Evolutionary conservation across 2,329 filamentous ascomycete genomes (phyloP).

Genomic region (Diaporthe sp.): DNA sequence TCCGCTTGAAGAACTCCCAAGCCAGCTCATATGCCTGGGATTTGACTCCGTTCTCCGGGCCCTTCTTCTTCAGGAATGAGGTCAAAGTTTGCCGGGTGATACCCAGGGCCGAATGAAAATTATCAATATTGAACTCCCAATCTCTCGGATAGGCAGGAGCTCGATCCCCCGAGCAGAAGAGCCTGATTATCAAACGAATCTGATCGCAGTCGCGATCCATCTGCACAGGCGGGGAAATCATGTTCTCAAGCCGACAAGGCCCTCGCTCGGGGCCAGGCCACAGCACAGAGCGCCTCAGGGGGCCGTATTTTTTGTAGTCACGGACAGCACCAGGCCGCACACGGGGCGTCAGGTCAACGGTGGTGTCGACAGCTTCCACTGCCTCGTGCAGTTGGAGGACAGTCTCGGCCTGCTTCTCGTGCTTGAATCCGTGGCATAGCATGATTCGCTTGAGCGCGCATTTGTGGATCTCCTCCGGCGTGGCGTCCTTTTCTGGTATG

Average conservation of each 20-base stretch:
- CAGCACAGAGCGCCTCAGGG: not conserved
- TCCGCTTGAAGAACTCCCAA: conserved; percentile 32
- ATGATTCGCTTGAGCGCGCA: not conserved
- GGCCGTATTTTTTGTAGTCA: not conserved
- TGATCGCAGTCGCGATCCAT: conserved; percentile 26
- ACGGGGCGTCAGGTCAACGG: conserved; percentile 1
- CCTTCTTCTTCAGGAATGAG: conserved; percentile 2
- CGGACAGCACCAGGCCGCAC: not conserved
- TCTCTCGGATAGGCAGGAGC: too few relatives aligned
- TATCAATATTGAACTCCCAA: not conserved
- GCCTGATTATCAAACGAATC: conserved; percentile 18
- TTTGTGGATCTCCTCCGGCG: not conserved
- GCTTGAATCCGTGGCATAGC: not conserved
- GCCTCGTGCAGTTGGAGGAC: not conserved
- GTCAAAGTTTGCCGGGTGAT: not conserved
- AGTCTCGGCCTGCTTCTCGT: not conserved
- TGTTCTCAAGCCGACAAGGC: not conserved
- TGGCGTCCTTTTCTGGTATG: not conserved
- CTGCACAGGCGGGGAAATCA: not conserved
- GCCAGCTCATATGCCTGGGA: conserved; percentile 20
- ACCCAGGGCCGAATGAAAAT: not conserved
- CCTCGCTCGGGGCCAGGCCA: not conserved
- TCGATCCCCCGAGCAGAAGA: too few relatives aligned
- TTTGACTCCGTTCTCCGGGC: not conserved
- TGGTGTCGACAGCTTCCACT: not conserved